Percentiles rank a stretch among this genome's conserved stretches.
phyloP scores from a whole-genome alignment of 169 alveolate genomes.

The Eimeria brunetti region DNA sequence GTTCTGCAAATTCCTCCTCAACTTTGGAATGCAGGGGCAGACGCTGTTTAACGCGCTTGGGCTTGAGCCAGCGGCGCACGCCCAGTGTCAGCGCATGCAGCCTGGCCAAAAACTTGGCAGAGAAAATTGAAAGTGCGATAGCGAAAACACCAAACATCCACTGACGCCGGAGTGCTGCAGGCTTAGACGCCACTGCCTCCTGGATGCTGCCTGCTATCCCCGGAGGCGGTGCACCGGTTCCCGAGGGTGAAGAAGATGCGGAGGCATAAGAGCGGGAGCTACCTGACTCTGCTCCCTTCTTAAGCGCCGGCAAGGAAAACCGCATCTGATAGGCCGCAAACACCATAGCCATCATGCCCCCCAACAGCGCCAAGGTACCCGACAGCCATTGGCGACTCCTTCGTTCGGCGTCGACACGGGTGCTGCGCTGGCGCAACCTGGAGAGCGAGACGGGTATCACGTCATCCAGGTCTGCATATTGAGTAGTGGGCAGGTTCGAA shows the following conservation, averaged over 20 bases:
- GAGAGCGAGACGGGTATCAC: background rate
- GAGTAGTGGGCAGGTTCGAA: background rate
- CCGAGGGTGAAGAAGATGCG: background rate
- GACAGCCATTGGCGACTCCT: slow-evolving; percentile 45
- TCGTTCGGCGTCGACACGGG: slow-evolving; percentile 25
- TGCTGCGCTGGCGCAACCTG: slow-evolving; percentile 24
- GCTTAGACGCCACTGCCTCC: slow-evolving; percentile 10
- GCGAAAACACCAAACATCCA: slow-evolving; percentile 34
- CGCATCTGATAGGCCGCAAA: slow-evolving; percentile 25
- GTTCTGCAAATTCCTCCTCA: slow-evolving; percentile 41
- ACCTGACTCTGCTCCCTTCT: slow-evolving; percentile 25
- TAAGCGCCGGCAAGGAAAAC: background rate
- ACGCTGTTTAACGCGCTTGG: background rate
- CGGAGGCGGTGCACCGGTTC: slow-evolving; percentile 2
- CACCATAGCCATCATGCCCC: slow-evolving; percentile 45
- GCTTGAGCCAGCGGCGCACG: slow-evolving; percentile 17
- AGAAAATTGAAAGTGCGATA: slow-evolving; percentile 11
- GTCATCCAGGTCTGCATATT: slow-evolving; percentile 16
- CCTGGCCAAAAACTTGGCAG: slow-evolving; percentile 11
- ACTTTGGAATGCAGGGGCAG: slow-evolving; percentile 15
- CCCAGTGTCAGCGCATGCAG: background rate
- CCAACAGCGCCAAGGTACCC: slow-evolving; percentile 47
- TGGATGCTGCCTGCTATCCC: slow-evolving; percentile 19
- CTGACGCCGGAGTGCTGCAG: slow-evolving; percentile 40
- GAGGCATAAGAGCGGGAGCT: slow-evolving; percentile 34